Percentiles rank a stretch among this genome's conserved stretches.
Evolutionary conservation across 192 early-diverging fungal species (phyloP).

Genomic region (Coemansia sp.): DNA sequence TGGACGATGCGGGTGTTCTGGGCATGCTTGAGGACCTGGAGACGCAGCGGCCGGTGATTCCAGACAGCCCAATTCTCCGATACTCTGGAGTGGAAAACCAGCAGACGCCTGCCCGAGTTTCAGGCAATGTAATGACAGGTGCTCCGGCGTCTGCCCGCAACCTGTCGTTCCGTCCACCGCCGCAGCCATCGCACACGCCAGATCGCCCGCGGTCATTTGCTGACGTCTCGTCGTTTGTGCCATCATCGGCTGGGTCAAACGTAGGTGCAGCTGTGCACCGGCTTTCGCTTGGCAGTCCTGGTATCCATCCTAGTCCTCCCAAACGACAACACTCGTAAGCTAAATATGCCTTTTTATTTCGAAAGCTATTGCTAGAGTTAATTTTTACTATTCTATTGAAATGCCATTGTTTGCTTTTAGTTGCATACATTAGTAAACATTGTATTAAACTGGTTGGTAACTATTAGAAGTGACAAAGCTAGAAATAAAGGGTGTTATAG

Average conservation of each 20-base stretch:
- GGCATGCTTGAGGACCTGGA: slow-evolving; percentile 38
- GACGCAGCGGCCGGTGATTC: slow-evolving; percentile 40
- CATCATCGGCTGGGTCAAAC: slow-evolving; percentile 11
- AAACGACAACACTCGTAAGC: neutral
- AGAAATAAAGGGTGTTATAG: too few species aligned
- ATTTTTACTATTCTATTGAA: neutral
- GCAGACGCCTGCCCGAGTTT: slow-evolving; percentile 13
- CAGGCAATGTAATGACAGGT: neutral
- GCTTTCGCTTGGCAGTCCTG: neutral
- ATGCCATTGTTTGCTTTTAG: too few species aligned
- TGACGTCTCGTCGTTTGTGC: slow-evolving; percentile 28
- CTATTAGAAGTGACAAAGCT: too few species aligned
- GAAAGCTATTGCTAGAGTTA: neutral
- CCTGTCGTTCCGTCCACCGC: slow-evolving; percentile 19
- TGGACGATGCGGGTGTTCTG: slow-evolving; percentile 32
- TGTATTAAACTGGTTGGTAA: too few species aligned
- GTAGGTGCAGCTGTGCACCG: too few species aligned
- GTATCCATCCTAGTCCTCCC: neutral
- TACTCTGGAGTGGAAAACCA: neutral
- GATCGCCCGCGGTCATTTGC: slow-evolving; percentile 32
- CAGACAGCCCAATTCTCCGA: slow-evolving; percentile 27
- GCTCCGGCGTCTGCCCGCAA: slow-evolving; percentile 14
- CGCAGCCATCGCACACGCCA: neutral
- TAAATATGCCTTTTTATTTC: neutral
- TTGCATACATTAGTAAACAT: too few species aligned